A percentile compares a stretch with the other conserved stretches of the same genome.
Conservation (phyloP, 2,329 filamentous ascomycete genomes). For the Cordyceps tenuipes region DNA sequence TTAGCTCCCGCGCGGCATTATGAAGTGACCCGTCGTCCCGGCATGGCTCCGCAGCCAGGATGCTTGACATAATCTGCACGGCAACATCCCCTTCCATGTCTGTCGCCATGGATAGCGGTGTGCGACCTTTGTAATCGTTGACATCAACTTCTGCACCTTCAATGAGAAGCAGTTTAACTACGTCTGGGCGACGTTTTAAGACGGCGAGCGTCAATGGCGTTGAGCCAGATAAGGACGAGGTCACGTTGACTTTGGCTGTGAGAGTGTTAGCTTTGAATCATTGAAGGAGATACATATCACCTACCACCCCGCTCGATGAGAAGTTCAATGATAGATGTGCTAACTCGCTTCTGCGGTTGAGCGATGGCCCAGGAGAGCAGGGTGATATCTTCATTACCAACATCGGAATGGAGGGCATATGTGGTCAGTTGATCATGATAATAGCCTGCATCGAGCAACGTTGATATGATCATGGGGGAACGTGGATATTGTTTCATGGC, state of each 20-base stretch:
- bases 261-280: constrained; percentile 12
- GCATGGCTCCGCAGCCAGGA: constrained; percentile 48
- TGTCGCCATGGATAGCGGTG: constrained; percentile 53
- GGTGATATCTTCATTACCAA: constrained; percentile 46
- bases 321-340: constrained; percentile 47
- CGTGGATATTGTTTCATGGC: constrained; percentile 48
- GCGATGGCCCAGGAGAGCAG: constrained; percentile 53
- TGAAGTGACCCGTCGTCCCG: constrained; percentile 60
- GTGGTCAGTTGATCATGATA: constrained; percentile 48
- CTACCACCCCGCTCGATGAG: constrained; percentile 40
- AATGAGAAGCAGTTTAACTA: constrained; percentile 48
- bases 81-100: constrained; percentile 44
- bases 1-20: constrained; percentile 52
- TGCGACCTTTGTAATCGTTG: constrained; percentile 47
- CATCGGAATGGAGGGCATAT: constrained; percentile 34
- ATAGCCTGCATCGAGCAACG: constrained; percentile 48
- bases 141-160: constrained; percentile 53
- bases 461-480: constrained; percentile 42
- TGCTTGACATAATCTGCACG: constrained; percentile 43
- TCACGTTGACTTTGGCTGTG: constrained; percentile 48
- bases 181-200: constrained; percentile 44
- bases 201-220: constrained; percentile 55
- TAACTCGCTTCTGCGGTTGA: constrained; percentile 55
- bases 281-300: constrained; percentile 16
- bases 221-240: constrained; percentile 41